Conservation (phyloP, 2,329 filamentous ascomycete genomes). For the Monosporascus sp. region DNA sequence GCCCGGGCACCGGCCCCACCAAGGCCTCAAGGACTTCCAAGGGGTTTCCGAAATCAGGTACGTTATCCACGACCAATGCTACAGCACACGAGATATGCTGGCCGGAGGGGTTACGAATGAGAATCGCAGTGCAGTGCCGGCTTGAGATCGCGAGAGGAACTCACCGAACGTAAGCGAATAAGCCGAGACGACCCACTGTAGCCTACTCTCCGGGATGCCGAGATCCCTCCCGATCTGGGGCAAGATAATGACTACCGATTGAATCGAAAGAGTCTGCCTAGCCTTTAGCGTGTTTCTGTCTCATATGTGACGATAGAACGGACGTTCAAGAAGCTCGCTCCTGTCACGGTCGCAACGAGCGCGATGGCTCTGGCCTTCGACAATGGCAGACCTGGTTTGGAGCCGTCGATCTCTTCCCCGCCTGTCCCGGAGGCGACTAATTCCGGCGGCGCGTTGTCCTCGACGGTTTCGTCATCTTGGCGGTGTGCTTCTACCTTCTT, state of each 20-base stretch:
- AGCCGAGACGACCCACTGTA: slow-evolving; percentile 63
- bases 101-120: too few relatives aligned
- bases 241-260: slow-evolving; percentile 56
- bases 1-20: too few relatives aligned
- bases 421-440: not conserved
- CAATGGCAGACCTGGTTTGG: slow-evolving; percentile 25
- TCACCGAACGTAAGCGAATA: slow-evolving; percentile 56
- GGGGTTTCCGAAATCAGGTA: too few relatives aligned
- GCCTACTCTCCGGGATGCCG: slow-evolving; percentile 49
- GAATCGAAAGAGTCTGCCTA: slow-evolving; percentile 47
- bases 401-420: slow-evolving; percentile 5
- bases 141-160: not conserved
- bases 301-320: slow-evolving; percentile 4
- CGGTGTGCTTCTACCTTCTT: not conserved
- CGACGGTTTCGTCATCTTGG: not conserved
- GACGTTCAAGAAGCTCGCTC: slow-evolving; percentile 52
- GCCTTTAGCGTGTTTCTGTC: slow-evolving; percentile 11
- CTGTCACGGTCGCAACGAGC: slow-evolving; percentile 48
- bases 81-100: too few relatives aligned
- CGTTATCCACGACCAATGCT: too few relatives aligned
- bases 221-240: slow-evolving; percentile 55
- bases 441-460: not conserved
- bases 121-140: too few relatives aligned
- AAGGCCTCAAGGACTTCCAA: too few relatives aligned
- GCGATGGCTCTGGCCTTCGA: slow-evolving; percentile 49